A percentile compares a stretch with the other conserved stretches of the same genome.
phyloP scores from a whole-genome alignment of 2,329 filamentous ascomycete species.

The Microcyclospora tardicrescens region DNA sequence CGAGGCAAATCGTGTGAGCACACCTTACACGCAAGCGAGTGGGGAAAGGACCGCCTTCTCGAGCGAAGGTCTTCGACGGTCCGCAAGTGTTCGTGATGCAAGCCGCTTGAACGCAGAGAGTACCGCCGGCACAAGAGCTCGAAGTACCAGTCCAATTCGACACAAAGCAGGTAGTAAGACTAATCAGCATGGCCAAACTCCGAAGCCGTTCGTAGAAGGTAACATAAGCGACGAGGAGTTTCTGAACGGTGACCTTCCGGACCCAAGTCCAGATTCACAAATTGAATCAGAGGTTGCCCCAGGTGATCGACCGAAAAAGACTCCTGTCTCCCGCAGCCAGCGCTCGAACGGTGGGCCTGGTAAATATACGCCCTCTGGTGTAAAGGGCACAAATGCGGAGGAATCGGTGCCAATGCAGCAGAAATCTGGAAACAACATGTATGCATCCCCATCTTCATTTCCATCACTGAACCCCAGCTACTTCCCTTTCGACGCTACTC shows the following conservation, averaged over 20 bases:
- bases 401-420: constrained; percentile 13
- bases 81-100: constrained; percentile 39
- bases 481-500: not conserved
- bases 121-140: constrained; percentile 6
- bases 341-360: constrained; percentile 14
- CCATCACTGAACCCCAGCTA: not conserved
- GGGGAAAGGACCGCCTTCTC: constrained; percentile 47
- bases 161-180: constrained; percentile 3
- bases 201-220: constrained; percentile 12
- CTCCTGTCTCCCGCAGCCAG: constrained; percentile 19
- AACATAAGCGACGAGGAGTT: constrained; percentile 14
- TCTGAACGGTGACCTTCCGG: constrained; percentile 7
- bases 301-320: constrained; percentile 17
- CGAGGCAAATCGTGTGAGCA: constrained; percentile 37
- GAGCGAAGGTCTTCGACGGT: constrained; percentile 38
- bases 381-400: constrained; percentile 1
- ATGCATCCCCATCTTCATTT: constrained; percentile 10
- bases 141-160: constrained; percentile 15
- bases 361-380: constrained; percentile 3
- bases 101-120: constrained; percentile 15
- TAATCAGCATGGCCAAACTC: constrained; percentile 2
- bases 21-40: constrained; percentile 40
- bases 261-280: constrained; percentile 5
- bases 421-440: constrained; percentile 22
- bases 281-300: constrained; percentile 1